Evolutionary conservation across 345 rosid genomes (phyloP).

Genomic region (Brassica rapa): DNA sequence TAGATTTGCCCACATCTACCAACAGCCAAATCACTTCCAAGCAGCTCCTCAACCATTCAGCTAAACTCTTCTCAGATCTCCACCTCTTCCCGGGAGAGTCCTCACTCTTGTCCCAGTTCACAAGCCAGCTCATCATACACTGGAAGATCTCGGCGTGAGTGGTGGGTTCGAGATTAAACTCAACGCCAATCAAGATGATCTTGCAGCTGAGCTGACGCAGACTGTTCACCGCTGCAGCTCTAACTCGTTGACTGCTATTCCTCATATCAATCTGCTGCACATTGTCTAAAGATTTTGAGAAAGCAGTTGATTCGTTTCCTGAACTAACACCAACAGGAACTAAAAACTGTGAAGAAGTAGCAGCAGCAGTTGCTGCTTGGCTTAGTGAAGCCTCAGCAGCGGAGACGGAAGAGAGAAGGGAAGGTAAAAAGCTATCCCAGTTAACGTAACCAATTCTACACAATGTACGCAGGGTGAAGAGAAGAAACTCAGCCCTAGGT

Average conservation of each 20-base stretch:
- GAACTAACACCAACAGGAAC: slow-evolving; percentile 42
- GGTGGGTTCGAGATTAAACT: slow-evolving; percentile 70
- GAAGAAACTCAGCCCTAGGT: slow-evolving; percentile 89
- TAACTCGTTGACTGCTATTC: slow-evolving; percentile 49
- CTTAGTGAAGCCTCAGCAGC: slow-evolving; percentile 64
- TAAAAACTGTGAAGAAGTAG: slow-evolving; percentile 60
- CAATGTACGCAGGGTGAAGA: slow-evolving; percentile 79
- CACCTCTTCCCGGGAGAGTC: slow-evolving; percentile 66
- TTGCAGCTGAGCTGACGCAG: slow-evolving; percentile 90
- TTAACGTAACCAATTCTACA: slow-evolving; percentile 72
- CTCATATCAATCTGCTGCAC: slow-evolving; percentile 25
- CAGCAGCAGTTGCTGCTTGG: slow-evolving; percentile 58
- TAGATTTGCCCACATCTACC: slow-evolving; percentile 80
- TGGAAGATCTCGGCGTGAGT: slow-evolving; percentile 80
- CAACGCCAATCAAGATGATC: slow-evolving; percentile 77
- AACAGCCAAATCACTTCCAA: slow-evolving; percentile 92
- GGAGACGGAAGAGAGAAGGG: slow-evolving; percentile 84
- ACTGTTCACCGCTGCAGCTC: slow-evolving; percentile 71
- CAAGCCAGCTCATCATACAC: slow-evolving; percentile 87
- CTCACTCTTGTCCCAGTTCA: slow-evolving; percentile 91
- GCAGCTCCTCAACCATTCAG: slow-evolving; percentile 89
- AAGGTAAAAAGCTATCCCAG: slow-evolving; percentile 83
- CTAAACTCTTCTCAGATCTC: slow-evolving; percentile 70
- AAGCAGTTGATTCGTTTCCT: slow-evolving; percentile 58
- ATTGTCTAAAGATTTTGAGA: slow-evolving; percentile 41